Conservation (phyloP, 2,329 filamentous ascomycete species). For the Corinectria fuckeliana region DNA sequence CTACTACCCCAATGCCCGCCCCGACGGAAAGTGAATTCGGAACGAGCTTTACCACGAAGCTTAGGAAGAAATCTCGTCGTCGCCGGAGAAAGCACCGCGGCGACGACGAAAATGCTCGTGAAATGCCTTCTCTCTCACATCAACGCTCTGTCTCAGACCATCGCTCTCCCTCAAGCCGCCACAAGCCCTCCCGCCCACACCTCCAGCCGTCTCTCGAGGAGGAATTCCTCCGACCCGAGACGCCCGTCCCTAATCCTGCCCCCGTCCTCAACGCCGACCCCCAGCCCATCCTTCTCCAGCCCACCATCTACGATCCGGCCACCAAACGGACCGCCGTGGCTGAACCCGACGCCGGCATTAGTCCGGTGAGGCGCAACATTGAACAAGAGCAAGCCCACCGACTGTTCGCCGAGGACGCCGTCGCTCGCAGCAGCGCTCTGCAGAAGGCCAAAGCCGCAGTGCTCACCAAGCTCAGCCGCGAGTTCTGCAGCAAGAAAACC, state of each 20-base stretch:
- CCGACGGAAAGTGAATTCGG: slow-evolving; percentile 31
- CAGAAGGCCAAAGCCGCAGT: slow-evolving; percentile 67
- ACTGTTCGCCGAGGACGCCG: slow-evolving; percentile 63
- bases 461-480: slow-evolving; percentile 62
- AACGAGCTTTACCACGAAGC: slow-evolving; percentile 52
- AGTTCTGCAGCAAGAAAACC: slow-evolving; percentile 50
- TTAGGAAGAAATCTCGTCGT: slow-evolving; percentile 53
- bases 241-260: slow-evolving; percentile 45
- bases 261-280: slow-evolving; percentile 58
- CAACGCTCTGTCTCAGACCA: slow-evolving; percentile 25
- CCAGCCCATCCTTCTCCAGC: slow-evolving; percentile 61
- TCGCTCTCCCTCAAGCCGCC: slow-evolving; percentile 33
- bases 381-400: slow-evolving; percentile 63
- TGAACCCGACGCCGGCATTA: slow-evolving; percentile 53
- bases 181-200: slow-evolving; percentile 35
- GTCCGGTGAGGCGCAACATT: slow-evolving; percentile 64
- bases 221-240: slow-evolving; percentile 33
- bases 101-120: slow-evolving; percentile 34
- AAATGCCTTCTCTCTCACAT: slow-evolving; percentile 25
- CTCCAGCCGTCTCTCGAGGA: slow-evolving; percentile 36
- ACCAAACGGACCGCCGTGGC: slow-evolving; percentile 21
- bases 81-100: slow-evolving; percentile 47
- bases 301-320: slow-evolving; percentile 61
- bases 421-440: slow-evolving; percentile 60
- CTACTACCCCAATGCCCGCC: slow-evolving; percentile 6